phyloP scores from a whole-genome alignment of 1,139 yeast genomes.

The Yamadazyma epiphylla region DNA sequence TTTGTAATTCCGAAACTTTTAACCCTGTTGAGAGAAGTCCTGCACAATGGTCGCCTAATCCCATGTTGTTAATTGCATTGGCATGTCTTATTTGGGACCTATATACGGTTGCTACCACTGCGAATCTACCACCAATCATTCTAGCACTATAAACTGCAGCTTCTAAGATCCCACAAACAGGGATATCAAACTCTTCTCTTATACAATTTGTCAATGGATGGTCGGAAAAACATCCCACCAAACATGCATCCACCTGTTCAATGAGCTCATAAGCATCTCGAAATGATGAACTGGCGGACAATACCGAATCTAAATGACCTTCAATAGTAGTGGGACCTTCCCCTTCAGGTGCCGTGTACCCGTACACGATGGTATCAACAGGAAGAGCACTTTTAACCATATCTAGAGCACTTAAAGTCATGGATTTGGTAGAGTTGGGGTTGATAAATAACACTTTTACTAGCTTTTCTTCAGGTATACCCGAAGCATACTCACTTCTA shows the following conservation, averaged over 20 bases:
- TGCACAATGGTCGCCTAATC: slow-evolving; percentile 22
- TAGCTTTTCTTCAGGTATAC: slow-evolving; percentile 2
- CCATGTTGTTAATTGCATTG: slow-evolving; percentile 20
- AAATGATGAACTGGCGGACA: slow-evolving; percentile 7
- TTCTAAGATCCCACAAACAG: slow-evolving; percentile 10
- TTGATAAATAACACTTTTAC: slow-evolving; percentile 7
- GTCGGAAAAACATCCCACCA: slow-evolving; percentile 10
- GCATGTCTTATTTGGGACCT: slow-evolving; percentile 19
- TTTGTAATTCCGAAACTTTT: slow-evolving; percentile 24
- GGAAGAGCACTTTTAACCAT: slow-evolving; percentile 6
- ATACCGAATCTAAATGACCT: slow-evolving; percentile 9
- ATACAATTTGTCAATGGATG: slow-evolving; percentile 10
- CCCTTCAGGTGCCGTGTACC: slow-evolving; percentile 8
- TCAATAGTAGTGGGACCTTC: slow-evolving; percentile 7
- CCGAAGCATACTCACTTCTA: not conserved
- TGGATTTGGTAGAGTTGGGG: slow-evolving; percentile 7
- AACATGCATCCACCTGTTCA: slow-evolving; percentile 7
- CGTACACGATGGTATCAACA: slow-evolving; percentile 7
- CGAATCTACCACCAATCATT: slow-evolving; percentile 8
- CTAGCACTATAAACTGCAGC: slow-evolving; percentile 9
- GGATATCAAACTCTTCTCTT: slow-evolving; percentile 9
- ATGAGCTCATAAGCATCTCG: slow-evolving; percentile 7
- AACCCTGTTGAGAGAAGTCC: slow-evolving; percentile 26
- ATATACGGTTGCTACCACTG: slow-evolving; percentile 17
- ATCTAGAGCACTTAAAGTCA: slow-evolving; percentile 8